Percentiles rank a stretch among this genome's conserved stretches.
Evolutionary conservation across 768 basidiomycete genomes (phyloP).

Genomic region (Kwoniella europaea): DNA sequence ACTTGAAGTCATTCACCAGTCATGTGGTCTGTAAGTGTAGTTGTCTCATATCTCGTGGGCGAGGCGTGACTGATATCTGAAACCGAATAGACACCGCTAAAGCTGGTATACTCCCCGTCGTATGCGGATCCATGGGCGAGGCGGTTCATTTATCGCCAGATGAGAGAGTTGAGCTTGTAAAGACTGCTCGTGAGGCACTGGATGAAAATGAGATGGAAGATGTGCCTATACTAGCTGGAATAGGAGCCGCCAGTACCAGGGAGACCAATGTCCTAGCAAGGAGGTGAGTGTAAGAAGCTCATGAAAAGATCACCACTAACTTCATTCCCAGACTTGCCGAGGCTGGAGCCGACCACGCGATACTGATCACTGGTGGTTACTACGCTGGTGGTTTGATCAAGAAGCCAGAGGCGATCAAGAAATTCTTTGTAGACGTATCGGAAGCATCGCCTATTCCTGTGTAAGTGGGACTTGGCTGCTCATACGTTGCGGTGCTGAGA

Average conservation of each 20-base stretch:
- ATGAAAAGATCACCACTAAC: not conserved
- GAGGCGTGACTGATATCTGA: not conserved
- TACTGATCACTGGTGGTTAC: constrained; percentile 81
- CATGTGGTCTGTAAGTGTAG: not conserved
- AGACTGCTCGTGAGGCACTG: constrained; percentile 69
- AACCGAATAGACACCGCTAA: constrained; percentile 60
- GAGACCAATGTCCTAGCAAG: constrained; percentile 74
- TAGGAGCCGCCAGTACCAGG: constrained; percentile 75
- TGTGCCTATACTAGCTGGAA: constrained; percentile 77
- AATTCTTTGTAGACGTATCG: constrained; percentile 73
- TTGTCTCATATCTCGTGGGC: too few relatives aligned
- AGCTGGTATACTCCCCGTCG: constrained; percentile 70
- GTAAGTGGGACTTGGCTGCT: constrained; percentile 25
- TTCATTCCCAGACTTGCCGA: constrained; percentile 63
- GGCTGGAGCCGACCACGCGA: constrained; percentile 81
- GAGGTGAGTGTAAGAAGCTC: constrained; percentile 54
- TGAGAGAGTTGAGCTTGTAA: constrained; percentile 69
- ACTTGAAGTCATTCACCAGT: not conserved
- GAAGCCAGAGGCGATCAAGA: constrained; percentile 67
- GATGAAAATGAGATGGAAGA: constrained; percentile 66
- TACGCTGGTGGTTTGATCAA: constrained; percentile 72
- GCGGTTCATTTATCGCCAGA: constrained; percentile 64
- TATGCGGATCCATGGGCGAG: constrained; percentile 80
- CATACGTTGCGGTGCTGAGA: too few relatives aligned
- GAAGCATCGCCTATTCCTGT: constrained; percentile 80